Evolutionary conservation across 164 flowering plant genomes (phyloP).

Genomic region (Chloranthus sessilifolius): DNA sequence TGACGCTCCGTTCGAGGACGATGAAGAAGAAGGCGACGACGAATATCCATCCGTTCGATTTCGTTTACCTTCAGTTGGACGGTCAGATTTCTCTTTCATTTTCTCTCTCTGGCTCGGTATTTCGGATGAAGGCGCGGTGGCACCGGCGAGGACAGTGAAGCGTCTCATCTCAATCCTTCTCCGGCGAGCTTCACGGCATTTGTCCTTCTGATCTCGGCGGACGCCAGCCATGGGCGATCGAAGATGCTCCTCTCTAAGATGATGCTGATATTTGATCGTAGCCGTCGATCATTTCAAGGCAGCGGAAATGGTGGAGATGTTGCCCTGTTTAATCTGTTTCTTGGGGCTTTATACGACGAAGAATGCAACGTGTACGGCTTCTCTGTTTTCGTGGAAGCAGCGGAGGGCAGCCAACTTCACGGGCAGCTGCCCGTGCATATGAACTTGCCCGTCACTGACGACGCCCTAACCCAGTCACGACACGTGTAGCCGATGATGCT

Average conservation of each 20-base stretch:
- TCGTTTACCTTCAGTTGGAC: conserved; percentile 10
- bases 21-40: not conserved
- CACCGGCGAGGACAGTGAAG: not conserved
- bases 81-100: conserved; percentile 2
- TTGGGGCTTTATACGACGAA: not conserved
- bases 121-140: not conserved
- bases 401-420: not conserved
- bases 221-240: conserved; percentile 6
- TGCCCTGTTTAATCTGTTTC: not conserved
- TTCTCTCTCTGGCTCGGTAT: conserved; percentile 5
- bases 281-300: conserved; percentile 3
- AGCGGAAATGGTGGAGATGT: not conserved
- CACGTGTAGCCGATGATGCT: conserved; percentile 2
- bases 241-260: no score
- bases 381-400: not conserved
- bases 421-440: conserved; percentile 9
- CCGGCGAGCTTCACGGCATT: conserved; percentile 26
- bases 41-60: conserved; percentile 5
- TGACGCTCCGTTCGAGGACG: not conserved
- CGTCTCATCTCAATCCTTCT: conserved; percentile 34
- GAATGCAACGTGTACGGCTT: not conserved
- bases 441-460: conserved; percentile 8
- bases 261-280: not conserved
- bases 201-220: not conserved
- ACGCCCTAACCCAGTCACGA: not conserved